Percentiles rank a stretch among this genome's conserved stretches.
phyloP scores from a whole-genome alignment of 495 filamentous ascomycete species.

The Usnea hakonensis region DNA sequence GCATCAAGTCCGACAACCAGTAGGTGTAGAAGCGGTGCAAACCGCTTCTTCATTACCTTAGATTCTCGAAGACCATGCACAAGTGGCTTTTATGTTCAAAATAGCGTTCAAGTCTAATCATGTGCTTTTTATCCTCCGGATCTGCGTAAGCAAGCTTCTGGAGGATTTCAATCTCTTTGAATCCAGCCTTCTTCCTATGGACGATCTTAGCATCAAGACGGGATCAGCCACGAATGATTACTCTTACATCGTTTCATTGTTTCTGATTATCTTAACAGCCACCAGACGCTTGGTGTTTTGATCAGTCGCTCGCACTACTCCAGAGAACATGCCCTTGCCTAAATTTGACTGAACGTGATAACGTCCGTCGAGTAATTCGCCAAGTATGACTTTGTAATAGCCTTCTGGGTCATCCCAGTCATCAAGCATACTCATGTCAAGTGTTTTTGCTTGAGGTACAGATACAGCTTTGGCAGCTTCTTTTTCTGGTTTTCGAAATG shows the following conservation, averaged over 20 bases:
- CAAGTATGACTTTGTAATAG: slow-evolving; percentile 86
- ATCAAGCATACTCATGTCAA: slow-evolving; percentile 78
- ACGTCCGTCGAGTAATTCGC: slow-evolving; percentile 78
- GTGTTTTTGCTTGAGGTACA: slow-evolving; percentile 53
- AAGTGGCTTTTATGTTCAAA: slow-evolving; percentile 95
- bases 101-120: slow-evolving; percentile 74
- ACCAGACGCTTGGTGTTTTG: slow-evolving; percentile 61
- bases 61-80: slow-evolving; percentile 94
- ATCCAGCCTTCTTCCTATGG: slow-evolving; percentile 67
- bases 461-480: slow-evolving; percentile 34
- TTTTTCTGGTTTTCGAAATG: slow-evolving; percentile 38
- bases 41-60: slow-evolving; percentile 40
- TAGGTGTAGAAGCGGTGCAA: not conserved
- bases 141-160: slow-evolving; percentile 75
- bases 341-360: slow-evolving; percentile 82
- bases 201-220: slow-evolving; percentile 21
- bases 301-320: slow-evolving; percentile 87
- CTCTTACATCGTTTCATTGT: slow-evolving; percentile 77
- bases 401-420: slow-evolving; percentile 91
- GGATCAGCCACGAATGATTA: not conserved
- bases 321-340: slow-evolving; percentile 94
- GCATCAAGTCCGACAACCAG: not conserved
- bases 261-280: slow-evolving; percentile 90
- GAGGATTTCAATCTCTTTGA: slow-evolving; percentile 88
- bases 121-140: slow-evolving; percentile 83